Conservation (phyloP, 148 eudicot genomes). For the Vaccinium corymbosum region DNA sequence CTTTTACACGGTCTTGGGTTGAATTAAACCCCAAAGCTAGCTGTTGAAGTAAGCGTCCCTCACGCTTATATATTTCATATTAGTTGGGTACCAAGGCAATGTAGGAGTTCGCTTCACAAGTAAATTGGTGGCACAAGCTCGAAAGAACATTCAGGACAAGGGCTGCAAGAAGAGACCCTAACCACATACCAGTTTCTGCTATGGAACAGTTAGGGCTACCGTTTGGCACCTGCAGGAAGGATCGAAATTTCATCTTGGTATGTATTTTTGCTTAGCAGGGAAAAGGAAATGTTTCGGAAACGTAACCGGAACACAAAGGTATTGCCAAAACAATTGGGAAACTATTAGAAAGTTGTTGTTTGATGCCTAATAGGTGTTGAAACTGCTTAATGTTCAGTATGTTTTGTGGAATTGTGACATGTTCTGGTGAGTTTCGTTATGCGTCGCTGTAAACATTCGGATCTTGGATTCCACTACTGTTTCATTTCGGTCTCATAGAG, state of each 20-base stretch:
- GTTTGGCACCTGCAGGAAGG: background rate
- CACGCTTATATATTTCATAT: background rate
- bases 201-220: background rate
- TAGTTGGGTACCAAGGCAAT: background rate
- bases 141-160: background rate
- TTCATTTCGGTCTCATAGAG: background rate
- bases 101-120: background rate
- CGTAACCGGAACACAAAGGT: background rate
- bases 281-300: background rate
- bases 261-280: background rate
- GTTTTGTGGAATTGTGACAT: background rate
- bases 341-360: background rate
- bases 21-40: background rate
- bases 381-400: background rate
- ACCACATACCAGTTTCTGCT: background rate
- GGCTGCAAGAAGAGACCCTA: background rate
- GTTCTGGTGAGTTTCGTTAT: background rate
- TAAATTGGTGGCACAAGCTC: background rate
- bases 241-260: background rate
- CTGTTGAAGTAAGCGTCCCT: background rate
- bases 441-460: background rate
- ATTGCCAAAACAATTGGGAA: background rate
- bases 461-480: background rate
- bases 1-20: background rate
- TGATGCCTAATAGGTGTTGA: background rate